These are phyloP conservation scores for Sporothrix sp. DNA, from an alignment of 2,329 filamentous ascomycete genomes.

Conservation along the genomic window DNA sequence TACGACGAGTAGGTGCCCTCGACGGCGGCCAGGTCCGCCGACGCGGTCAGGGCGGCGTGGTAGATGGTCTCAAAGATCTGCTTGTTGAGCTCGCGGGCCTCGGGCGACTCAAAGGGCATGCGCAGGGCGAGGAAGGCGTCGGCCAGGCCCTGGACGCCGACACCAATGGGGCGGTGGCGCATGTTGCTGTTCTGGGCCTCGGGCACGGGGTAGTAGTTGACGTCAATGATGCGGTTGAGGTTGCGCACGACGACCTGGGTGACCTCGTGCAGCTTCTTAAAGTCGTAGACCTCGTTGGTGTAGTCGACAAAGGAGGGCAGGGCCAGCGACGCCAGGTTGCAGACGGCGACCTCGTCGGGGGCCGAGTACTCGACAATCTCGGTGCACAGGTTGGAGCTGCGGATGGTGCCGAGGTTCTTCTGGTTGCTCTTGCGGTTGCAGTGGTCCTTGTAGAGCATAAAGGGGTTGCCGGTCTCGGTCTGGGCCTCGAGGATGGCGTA, in stretches of 20 bases:
- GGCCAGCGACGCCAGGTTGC: constrained; percentile 91
- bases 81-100: constrained; percentile 88
- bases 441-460: constrained; percentile 99
- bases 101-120: constrained; percentile 91
- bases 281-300: constrained; percentile 77
- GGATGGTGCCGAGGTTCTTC: constrained; percentile 97
- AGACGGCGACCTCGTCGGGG: constrained; percentile 96
- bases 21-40: constrained; percentile 73
- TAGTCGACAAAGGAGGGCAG: constrained; percentile 88
- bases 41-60: constrained; percentile 85
- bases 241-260: constrained; percentile 87
- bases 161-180: constrained; percentile 88
- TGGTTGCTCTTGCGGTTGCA: constrained; percentile 99
- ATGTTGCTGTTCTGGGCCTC: constrained; percentile 96
- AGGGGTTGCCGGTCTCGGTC: constrained; percentile 97
- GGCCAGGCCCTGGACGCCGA: constrained; percentile 94
- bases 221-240: constrained; percentile 95
- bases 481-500: constrained; percentile 97
- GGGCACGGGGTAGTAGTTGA: constrained; percentile 95
- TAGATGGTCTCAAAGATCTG: constrained; percentile 99
- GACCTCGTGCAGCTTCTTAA: constrained; percentile 93
- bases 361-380: constrained; percentile 97
- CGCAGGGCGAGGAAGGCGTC: constrained; percentile 96
- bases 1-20: constrained; percentile 83
- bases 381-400: constrained; percentile 97